A percentile compares a stretch with the other conserved stretches of the same genome.
Conservation (phyloP, 306 rosid species). For the Cucurbita maxima region DNA sequence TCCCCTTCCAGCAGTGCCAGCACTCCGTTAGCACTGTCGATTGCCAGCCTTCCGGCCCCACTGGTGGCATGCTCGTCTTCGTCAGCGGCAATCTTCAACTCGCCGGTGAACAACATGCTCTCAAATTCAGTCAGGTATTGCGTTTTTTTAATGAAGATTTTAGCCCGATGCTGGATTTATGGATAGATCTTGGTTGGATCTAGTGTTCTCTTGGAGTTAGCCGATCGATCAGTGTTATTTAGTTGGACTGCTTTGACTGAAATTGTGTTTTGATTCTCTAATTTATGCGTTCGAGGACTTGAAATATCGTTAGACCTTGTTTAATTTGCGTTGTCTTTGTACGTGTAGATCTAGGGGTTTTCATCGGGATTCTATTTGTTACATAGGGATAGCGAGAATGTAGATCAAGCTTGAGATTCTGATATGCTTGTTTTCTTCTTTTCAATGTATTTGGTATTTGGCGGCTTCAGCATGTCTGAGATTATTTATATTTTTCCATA, state of each 20-base stretch:
- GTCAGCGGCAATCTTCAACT: constrained; percentile 91
- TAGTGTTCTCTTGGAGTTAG: background rate
- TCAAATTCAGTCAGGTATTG: constrained; percentile 82
- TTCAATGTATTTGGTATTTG: too few species aligned
- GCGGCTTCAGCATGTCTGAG: background rate
- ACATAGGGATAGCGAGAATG: background rate
- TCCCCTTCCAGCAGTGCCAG: constrained; percentile 89
- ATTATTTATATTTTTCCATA: background rate
- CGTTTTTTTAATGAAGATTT: background rate
- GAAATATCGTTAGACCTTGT: background rate
- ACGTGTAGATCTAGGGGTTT: background rate
- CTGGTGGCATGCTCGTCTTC: constrained; percentile 74
- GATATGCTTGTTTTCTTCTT: background rate
- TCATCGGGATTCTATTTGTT: background rate
- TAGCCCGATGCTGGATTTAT: background rate
- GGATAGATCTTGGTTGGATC: background rate
- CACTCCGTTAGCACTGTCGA: constrained; percentile 77
- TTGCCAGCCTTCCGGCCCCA: constrained; percentile 74
- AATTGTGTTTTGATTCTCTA: background rate
- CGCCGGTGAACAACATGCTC: constrained; percentile 83
- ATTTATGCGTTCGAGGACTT: background rate
- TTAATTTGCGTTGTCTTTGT: background rate
- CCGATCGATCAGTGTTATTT: background rate
- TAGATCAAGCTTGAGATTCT: background rate
- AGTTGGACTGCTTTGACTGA: background rate